Conservation (phyloP, 2,329 filamentous ascomycete species). For the Colletotrichum shisoi region DNA sequence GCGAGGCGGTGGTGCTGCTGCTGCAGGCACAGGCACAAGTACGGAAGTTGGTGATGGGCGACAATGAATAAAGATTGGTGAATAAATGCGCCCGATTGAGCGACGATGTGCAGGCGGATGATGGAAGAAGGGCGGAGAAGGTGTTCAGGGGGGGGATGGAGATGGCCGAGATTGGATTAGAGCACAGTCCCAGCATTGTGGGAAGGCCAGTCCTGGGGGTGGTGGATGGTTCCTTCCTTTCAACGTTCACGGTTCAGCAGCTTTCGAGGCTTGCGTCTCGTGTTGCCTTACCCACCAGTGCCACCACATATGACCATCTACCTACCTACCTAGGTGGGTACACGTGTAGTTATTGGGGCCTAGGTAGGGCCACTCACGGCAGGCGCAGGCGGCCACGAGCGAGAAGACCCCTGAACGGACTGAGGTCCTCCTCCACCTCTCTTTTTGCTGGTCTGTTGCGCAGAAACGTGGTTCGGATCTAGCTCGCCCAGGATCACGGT, state of each 20-base stretch:
- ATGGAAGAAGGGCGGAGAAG: slow-evolving; percentile 13
- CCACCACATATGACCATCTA: neutral
- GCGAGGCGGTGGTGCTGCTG: neutral
- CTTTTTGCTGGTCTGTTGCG: neutral
- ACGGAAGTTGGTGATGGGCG: slow-evolving; percentile 20
- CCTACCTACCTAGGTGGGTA: neutral
- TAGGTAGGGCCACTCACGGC: too few species aligned
- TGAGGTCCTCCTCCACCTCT: neutral
- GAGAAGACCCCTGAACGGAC: too few species aligned
- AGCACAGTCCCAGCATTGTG: slow-evolving; percentile 38
- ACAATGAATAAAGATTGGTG: slow-evolving; percentile 23
- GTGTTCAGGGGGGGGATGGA: slow-evolving; percentile 29
- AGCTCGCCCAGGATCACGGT: slow-evolving; percentile 4
- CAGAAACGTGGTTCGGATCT: slow-evolving; percentile 7
- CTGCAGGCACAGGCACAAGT: neutral
- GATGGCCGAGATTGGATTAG: slow-evolving; percentile 32
- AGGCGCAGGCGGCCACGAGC: too few species aligned
- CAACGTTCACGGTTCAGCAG: neutral
- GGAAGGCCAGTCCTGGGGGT: slow-evolving; percentile 24
- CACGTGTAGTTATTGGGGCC: neutral
- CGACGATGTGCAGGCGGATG: neutral
- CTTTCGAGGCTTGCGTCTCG: neutral
- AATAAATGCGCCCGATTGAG: slow-evolving; percentile 15
- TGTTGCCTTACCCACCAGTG: neutral
- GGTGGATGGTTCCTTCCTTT: neutral